Evolutionary conservation across 148 eudicot genomes (phyloP).

Genomic region (Heliosperma pusillum): DNA sequence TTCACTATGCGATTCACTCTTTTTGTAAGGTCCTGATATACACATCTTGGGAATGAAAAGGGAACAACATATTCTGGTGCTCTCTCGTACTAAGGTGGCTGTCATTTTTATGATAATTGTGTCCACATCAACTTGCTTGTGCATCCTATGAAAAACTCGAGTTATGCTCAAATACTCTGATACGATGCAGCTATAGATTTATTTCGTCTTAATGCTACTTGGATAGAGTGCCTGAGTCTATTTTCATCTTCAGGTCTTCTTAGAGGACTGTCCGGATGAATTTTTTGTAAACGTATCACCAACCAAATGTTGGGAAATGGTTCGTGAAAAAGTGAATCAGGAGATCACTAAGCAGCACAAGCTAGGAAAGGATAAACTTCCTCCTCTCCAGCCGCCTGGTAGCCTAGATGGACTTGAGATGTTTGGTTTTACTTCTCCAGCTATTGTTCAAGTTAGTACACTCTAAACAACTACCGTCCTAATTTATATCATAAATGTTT

Average conservation of each 20-base stretch:
- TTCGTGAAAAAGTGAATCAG: conserved; percentile 76
- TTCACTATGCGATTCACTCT: conserved; percentile 1
- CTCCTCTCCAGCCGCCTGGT: conserved; percentile 93
- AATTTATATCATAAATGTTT: background rate
- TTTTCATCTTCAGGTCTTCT: conserved; percentile 50
- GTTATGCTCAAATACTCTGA: background rate
- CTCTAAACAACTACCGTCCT: background rate
- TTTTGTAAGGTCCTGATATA: background rate
- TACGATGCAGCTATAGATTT: background rate
- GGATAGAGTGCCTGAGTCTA: conserved; percentile 1
- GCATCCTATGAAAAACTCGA: background rate
- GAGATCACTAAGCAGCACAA: conserved; percentile 87
- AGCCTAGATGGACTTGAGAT: conserved; percentile 90
- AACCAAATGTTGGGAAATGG: conserved; percentile 88
- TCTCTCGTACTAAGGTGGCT: background rate
- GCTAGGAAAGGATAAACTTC: conserved; percentile 62
- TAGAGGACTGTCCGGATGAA: conserved; percentile 69
- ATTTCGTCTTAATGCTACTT: background rate
- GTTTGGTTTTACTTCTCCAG: conserved; percentile 92
- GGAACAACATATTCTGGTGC: background rate
- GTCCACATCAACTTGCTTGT: background rate
- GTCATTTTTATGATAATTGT: no score
- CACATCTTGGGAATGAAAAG: background rate
- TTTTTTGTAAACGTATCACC: conserved; percentile 69
- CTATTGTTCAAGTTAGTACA: conserved; percentile 69